Evolutionary conservation across 805 yeast species (phyloP).

Genomic region (Wickerhamomyces chambardii): DNA sequence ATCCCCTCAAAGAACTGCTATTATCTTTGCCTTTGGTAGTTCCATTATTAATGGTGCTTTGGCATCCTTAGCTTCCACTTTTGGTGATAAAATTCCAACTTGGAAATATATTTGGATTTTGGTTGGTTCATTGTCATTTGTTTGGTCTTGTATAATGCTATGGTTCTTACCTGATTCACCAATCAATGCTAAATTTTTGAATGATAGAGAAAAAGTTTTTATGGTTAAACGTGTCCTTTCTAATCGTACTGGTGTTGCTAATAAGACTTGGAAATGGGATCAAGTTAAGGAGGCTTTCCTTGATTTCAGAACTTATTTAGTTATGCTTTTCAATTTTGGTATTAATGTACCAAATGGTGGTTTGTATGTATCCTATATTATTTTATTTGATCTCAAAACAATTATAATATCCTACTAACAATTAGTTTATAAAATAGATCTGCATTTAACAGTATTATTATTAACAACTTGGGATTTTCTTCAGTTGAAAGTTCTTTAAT

Average conservation of each 20-base stretch:
- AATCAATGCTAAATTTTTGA: slow-evolving; percentile 29
- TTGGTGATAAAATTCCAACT: slow-evolving; percentile 20
- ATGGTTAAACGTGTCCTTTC: slow-evolving; percentile 28
- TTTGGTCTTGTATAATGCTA: slow-evolving; percentile 20
- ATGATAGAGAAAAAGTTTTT: slow-evolving; percentile 33
- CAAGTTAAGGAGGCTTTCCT: slow-evolving; percentile 34
- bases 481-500: slow-evolving; percentile 15
- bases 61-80: slow-evolving; percentile 33
- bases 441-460: slow-evolving; percentile 18
- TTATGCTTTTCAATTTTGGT: slow-evolving; percentile 21
- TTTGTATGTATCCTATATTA: no score
- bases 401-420: no score
- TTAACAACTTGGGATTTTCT: slow-evolving; percentile 14
- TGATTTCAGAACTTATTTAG: slow-evolving; percentile 28
- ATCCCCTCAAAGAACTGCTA: slow-evolving; percentile 34
- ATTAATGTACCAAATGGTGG: slow-evolving; percentile 26
- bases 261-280: slow-evolving; percentile 25
- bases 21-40: slow-evolving; percentile 32
- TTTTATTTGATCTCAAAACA: no score
- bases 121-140: slow-evolving; percentile 38
- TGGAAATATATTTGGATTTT: slow-evolving; percentile 45
- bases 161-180: slow-evolving; percentile 40
- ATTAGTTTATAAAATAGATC: no score
- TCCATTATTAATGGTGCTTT: slow-evolving; percentile 21
- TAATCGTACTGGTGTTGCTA: slow-evolving; percentile 37